Conservation (phyloP, 345 rosid genomes). For the Cardamine resedifolia region DNA sequence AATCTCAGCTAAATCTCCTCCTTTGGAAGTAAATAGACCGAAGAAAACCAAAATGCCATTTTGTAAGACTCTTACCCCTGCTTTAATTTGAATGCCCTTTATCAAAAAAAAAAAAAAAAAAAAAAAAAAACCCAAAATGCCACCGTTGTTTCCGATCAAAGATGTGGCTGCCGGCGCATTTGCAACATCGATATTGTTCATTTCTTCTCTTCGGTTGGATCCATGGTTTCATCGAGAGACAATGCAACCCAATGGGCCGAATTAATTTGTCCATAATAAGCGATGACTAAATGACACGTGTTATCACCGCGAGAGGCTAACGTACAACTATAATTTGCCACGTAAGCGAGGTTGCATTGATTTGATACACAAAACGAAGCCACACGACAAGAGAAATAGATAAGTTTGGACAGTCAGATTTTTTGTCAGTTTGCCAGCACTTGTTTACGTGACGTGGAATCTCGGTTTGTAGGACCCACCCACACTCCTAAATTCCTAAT, state of each 20-base stretch:
- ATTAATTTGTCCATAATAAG: neutral
- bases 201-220: too few species aligned
- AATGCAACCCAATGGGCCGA: constrained; percentile 13
- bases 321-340: neutral
- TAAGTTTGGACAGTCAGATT: constrained; percentile 30
- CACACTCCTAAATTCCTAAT: neutral
- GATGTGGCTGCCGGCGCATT: neutral
- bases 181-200: too few species aligned
- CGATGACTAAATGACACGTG: constrained; percentile 3
- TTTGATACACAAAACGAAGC: constrained; percentile 11
- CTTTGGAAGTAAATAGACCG: neutral
- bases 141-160: neutral
- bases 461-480: constrained; percentile 21
- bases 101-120: too few species aligned
- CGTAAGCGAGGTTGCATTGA: constrained; percentile 23
- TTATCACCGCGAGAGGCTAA: neutral
- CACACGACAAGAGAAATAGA: constrained; percentile 18
- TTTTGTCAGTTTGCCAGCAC: constrained; percentile 10
- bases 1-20: neutral
- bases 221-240: neutral
- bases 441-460: constrained; percentile 27
- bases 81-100: too few species aligned
- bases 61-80: too few species aligned
- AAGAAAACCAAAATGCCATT: neutral
- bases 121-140: too few species aligned